These are phyloP conservation scores for Gossypium lobatum DNA, from an alignment of 441 rosid genomes.

Conservation along the genomic window DNA sequence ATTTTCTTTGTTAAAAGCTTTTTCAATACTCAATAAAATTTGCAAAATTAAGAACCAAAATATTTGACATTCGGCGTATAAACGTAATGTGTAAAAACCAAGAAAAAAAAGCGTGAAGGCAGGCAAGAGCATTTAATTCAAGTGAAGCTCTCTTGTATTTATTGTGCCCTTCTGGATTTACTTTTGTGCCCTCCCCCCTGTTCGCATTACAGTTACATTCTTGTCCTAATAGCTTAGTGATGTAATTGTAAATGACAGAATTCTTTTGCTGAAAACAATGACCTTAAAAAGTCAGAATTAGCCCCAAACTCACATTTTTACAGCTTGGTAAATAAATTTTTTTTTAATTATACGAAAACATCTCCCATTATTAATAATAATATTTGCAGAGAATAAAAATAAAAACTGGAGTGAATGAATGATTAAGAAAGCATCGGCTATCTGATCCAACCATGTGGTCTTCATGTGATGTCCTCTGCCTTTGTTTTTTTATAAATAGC, in stretches of 20 bases:
- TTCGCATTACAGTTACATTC: neutral
- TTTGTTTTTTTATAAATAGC: constrained; percentile 14
- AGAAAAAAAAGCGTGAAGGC: neutral
- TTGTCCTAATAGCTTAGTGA: neutral
- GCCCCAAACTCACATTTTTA: no score
- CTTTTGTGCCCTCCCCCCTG: neutral
- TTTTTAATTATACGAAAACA: no score
- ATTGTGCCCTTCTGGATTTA: neutral
- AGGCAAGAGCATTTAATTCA: neutral
- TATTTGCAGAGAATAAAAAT: neutral
- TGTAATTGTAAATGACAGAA: no score
- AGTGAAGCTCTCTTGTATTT: neutral
- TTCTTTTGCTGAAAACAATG: no score
- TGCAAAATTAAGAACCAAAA: no score
- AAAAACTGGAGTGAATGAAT: neutral
- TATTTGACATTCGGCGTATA: no score
- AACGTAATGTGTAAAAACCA: neutral
- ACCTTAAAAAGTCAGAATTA: no score
- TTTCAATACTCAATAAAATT: no score
- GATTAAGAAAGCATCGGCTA: neutral
- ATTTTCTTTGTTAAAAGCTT: no score
- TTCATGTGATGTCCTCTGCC: constrained; percentile 17
- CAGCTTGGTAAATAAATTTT: no score
- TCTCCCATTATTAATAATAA: no score
- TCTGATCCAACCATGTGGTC: constrained; percentile 25